phyloP scores from a whole-genome alignment of 2,329 filamentous ascomycete species.

The Nemania sp. region DNA sequence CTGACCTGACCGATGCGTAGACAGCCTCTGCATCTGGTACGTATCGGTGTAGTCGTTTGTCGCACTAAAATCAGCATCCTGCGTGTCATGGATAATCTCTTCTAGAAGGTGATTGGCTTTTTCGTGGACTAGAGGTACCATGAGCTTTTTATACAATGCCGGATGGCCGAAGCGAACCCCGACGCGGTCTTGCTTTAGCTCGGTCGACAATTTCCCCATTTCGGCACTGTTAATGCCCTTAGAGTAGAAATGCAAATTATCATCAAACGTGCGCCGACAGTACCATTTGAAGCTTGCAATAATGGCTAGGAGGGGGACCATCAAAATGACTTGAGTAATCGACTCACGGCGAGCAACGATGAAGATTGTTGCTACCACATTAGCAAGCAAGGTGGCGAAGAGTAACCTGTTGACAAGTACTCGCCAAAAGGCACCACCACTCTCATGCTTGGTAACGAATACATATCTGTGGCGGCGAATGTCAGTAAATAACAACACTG shows the following conservation, averaged over 20 bases:
- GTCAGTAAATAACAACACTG: slow-evolving; percentile 17
- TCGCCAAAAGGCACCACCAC: slow-evolving; percentile 90
- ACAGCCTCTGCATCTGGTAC: slow-evolving; percentile 81
- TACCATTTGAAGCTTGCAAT: slow-evolving; percentile 86
- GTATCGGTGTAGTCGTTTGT: slow-evolving; percentile 83
- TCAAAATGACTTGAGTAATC: slow-evolving; percentile 70
- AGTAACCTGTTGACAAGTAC: slow-evolving; percentile 80
- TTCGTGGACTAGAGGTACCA: slow-evolving; percentile 93
- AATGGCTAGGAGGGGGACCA: slow-evolving; percentile 79
- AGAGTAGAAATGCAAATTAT: slow-evolving; percentile 78
- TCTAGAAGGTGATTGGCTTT: slow-evolving; percentile 86
- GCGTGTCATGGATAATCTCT: slow-evolving; percentile 83
- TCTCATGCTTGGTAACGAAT: slow-evolving; percentile 95
- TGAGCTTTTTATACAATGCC: slow-evolving; percentile 87
- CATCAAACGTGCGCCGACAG: slow-evolving; percentile 73
- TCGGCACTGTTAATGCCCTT: slow-evolving; percentile 61
- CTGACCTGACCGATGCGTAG: slow-evolving; percentile 49
- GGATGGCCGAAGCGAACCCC: slow-evolving; percentile 87
- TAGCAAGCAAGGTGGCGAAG: slow-evolving; percentile 40
- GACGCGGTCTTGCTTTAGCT: slow-evolving; percentile 71
- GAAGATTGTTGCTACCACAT: slow-evolving; percentile 56
- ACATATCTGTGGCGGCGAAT: slow-evolving; percentile 67
- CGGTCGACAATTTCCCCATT: slow-evolving; percentile 60
- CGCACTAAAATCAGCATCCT: slow-evolving; percentile 72
- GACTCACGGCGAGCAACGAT: slow-evolving; percentile 75